Evolutionary conservation across 2,329 filamentous ascomycete species (phyloP), one percentile per base, ranked within the genome.

Genomic region (Botrytis fragariae): DNA sequence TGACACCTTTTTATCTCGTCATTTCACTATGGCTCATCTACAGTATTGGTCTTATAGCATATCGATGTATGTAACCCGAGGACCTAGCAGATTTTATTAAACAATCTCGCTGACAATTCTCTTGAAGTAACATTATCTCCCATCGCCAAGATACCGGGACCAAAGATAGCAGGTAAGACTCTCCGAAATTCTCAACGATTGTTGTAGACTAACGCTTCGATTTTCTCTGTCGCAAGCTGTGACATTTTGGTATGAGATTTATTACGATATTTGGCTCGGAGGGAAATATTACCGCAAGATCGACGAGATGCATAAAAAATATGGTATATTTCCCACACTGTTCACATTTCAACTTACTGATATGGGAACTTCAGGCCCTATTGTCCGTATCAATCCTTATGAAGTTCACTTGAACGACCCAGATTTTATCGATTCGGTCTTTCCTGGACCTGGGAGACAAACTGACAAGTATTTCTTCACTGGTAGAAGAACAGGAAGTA

Each of bases 401-500:
- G 35, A 61, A 16, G 35, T 61, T 18, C 60, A 62, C 16, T 18
- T 62, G 25, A 62, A 62, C 25, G 35, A 62, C 20, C 60, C 60
- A 9, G 37, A 62, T 25, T 62, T 62, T 6, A 39, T 42, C 14
- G 37, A 62, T 62, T 62, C 22, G 18, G 35, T 62, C 7, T 62
- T 62, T 29, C 60, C 37, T 37, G 60, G 60, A 42, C 60, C 60
- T 12, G 22, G 35, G 6, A 62, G 37, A 25, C 32, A 62, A 16
- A 39, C 60, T n/a, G n/a, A 62, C 25, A 62, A 62, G 12, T 42
- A 42, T n/a, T 42, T 62, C 12, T 62, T 62, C 25, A 42, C 35
- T n/a, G 60, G 60, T 42, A 62, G 60, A 42, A 62, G 60, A 62
- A 62, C 35, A n/a, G 35, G 25, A 42, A 62, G 60, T 62, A 39